Evolutionary conservation across 129 eudicot genomes (phyloP).

Genomic region (Flaveria sonorensis): DNA sequence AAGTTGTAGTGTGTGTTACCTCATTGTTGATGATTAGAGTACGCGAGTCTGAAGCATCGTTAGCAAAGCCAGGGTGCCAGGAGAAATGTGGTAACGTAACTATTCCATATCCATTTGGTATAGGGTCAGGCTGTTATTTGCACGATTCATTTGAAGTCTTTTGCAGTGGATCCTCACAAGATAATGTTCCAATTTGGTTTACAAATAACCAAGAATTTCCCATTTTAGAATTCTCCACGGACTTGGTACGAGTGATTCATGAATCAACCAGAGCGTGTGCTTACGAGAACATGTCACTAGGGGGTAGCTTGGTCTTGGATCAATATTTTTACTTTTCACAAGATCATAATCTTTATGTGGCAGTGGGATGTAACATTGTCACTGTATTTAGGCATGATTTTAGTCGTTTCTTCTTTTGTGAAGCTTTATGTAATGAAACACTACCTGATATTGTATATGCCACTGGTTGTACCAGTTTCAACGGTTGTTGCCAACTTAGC

Average conservation of each 20-base stretch:
- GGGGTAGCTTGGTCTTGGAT: background rate
- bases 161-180: background rate
- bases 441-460: background rate
- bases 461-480: slow-evolving; percentile 18
- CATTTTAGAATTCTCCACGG: slow-evolving; percentile 11
- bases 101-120: slow-evolving; percentile 25
- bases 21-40: background rate
- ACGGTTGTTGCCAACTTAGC: slow-evolving; percentile 33
- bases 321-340: slow-evolving; percentile 22
- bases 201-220: background rate
- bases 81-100: slow-evolving; percentile 24
- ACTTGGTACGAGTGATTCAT: slow-evolving; percentile 3
- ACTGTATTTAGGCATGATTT: too few species aligned
- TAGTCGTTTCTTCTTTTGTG: background rate
- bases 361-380: slow-evolving; percentile 22
- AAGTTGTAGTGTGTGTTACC: background rate
- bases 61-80: slow-evolving; percentile 26
- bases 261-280: background rate
- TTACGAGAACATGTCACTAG: too few species aligned
- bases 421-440: background rate
- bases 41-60: background rate
- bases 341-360: slow-evolving; percentile 19
- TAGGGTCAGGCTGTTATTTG: slow-evolving; percentile 6
- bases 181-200: slow-evolving; percentile 4
- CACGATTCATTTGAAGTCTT: slow-evolving; percentile 20